phyloP scores from a whole-genome alignment of 345 rosid genomes.

The Garcia nutans region DNA sequence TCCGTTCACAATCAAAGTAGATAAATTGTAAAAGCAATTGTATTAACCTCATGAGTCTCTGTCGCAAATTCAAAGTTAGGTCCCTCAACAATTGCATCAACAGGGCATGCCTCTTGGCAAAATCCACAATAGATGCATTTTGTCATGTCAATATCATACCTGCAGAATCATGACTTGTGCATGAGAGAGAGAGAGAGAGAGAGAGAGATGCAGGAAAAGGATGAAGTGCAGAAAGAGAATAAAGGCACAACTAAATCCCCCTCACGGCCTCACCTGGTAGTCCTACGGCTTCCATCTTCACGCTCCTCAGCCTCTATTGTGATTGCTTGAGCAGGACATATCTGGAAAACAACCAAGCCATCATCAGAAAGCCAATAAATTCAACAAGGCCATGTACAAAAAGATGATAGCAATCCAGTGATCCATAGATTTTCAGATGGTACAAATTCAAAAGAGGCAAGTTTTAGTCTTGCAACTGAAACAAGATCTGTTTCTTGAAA shows the following conservation, averaged over 20 bases:
- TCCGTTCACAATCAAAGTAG: not conserved
- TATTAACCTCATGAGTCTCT: constrained; percentile 88
- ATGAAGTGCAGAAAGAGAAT: not conserved
- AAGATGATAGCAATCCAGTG: not conserved
- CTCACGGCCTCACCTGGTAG: constrained; percentile 60
- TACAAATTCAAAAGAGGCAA: not conserved
- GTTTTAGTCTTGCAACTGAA: not conserved
- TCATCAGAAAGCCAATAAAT: constrained; percentile 12
- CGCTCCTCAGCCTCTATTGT: constrained; percentile 98
- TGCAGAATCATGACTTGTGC: constrained; percentile 26
- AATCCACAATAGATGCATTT: constrained; percentile 97
- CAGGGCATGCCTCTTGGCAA: constrained; percentile 99
- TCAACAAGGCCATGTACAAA: not conserved
- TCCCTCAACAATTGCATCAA: constrained; percentile 97
- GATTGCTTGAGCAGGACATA: constrained; percentile 98
- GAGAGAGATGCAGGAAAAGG: not conserved
- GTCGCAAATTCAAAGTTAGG: constrained; percentile 96
- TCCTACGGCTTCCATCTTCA: constrained; percentile 98
- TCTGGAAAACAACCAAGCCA: constrained; percentile 38
- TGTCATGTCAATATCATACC: constrained; percentile 96
- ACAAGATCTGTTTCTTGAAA: not conserved
- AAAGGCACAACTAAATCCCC: not conserved
- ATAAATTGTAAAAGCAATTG: not conserved
- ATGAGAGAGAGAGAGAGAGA: constrained; percentile 5
- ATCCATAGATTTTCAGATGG: not conserved